These are phyloP conservation scores for Begonia loranthoides DNA, from an alignment of 306 rosid genomes.

Conservation along the genomic window DNA sequence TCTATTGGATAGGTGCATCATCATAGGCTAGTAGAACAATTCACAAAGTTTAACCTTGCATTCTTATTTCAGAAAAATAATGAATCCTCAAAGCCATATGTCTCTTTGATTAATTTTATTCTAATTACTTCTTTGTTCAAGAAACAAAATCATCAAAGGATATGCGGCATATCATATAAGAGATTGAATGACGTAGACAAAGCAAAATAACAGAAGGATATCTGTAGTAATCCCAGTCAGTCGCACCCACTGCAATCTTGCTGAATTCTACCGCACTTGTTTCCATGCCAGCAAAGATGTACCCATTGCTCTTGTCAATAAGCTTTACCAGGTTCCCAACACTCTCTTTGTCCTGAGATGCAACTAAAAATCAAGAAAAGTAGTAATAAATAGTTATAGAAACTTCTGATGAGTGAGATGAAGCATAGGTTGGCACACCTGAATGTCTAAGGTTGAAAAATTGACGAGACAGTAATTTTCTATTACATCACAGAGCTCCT, in stretches of 20 bases:
- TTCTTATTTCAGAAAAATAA: too few relatives aligned
- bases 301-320: slow-evolving; percentile 84
- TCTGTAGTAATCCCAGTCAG: slow-evolving; percentile 93
- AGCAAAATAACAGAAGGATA: slow-evolving; percentile 40
- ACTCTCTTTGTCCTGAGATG: slow-evolving; percentile 85
- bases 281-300: slow-evolving; percentile 75
- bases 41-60: too few relatives aligned
- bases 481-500: slow-evolving; percentile 81
- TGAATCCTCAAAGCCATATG: too few relatives aligned
- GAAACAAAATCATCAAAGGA: too few relatives aligned
- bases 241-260: slow-evolving; percentile 74
- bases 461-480: slow-evolving; percentile 59
- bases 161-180: background rate
- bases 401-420: background rate
- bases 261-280: slow-evolving; percentile 88
- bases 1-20: too few relatives aligned
- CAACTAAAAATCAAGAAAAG: slow-evolving; percentile 9
- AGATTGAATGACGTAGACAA: background rate
- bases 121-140: too few relatives aligned
- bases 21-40: too few relatives aligned
- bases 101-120: too few relatives aligned
- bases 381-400: slow-evolving; percentile 5
- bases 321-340: slow-evolving; percentile 79
- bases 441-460: slow-evolving; percentile 88
- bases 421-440: slow-evolving; percentile 26